Evolutionary conservation across 441 rosid species (phyloP).

Genomic region (Croton laevigatus): DNA sequence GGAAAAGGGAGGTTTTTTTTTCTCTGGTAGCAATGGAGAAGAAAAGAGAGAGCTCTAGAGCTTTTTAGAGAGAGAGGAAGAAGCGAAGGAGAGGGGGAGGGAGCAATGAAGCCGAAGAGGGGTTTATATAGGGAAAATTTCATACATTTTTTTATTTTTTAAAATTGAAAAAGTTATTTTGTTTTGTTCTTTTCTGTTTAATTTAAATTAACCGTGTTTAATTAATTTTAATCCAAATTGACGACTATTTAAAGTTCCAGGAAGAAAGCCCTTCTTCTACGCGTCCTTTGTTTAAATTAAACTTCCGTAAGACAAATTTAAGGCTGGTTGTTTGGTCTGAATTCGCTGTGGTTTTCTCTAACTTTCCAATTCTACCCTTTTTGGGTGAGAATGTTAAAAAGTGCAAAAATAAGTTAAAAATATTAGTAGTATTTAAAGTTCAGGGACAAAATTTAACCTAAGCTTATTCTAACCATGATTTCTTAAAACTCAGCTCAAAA

Average conservation of each 20-base stretch:
- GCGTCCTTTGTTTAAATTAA: no score
- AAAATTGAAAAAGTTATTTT: neutral
- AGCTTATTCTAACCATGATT: no score
- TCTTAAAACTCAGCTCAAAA: no score
- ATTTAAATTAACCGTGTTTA: neutral
- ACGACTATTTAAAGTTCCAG: neutral
- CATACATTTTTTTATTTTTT: neutral
- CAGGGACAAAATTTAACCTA: no score
- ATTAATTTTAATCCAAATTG: neutral
- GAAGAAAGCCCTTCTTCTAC: neutral
- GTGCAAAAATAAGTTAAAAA: no score
- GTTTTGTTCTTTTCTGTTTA: neutral
- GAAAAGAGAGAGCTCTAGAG: constrained; percentile 14
- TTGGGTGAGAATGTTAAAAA: no score
- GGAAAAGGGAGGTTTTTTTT: neutral
- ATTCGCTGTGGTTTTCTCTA: no score
- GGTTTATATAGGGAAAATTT: constrained; percentile 38
- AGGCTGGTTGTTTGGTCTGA: no score
- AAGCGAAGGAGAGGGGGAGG: constrained; percentile 46
- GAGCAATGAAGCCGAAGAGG: constrained; percentile 19
- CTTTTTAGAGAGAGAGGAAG: constrained; percentile 16
- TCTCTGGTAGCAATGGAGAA: neutral
- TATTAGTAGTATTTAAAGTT: no score
- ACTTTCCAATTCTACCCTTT: no score
- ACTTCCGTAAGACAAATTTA: no score